Evolutionary conservation across 495 filamentous ascomycete species (phyloP), one percentile per base, ranked within the genome.

Genomic region (Penicillium salamii): DNA sequence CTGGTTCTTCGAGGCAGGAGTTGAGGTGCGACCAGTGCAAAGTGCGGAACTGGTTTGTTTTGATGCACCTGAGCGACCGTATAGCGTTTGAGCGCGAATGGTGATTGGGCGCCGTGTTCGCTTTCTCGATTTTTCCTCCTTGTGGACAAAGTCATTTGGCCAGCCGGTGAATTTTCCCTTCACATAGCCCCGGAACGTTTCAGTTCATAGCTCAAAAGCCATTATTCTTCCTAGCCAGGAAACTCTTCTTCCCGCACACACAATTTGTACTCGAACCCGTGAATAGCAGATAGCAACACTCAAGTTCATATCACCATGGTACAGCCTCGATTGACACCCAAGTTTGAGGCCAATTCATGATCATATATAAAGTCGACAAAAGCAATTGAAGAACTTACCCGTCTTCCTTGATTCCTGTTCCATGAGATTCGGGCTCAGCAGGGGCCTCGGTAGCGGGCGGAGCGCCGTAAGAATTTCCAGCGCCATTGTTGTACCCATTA

Each of bases 391-490:
- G 20, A 41, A 91, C 95, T 96, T 86, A 98, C 93, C 93, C 93
- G 66, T 98, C 93, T 83, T 98, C 93, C 71, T 97, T 97, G 42
- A 95, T 90, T 57, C 89, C 85, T 70, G 61, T 88, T 62, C 67
- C 83, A 13, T 73, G 71, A 52, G 59, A 55, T 41, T 74, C 66
- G 12, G 60, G 48, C 17, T 69, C 63, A 5, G 57, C 55, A 42
- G 50, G 48, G 33, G 53, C 50, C n/a, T 62, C 47, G 44, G 62
- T 57, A 50, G 55, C 54, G 38, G 58, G 61, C 17, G 72, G 77
- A 37, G 76, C 73, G 19, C 74, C 71, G 17, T 83, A 69, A 32
- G 78, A 72, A 59, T 79, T 78, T 42, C 82, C 78, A n/a, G 79
- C 70, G 3, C 85, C 83, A 59, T 88, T 84, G 46, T 88, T 80